Conservation (phyloP, 305 asterid species). For the Rubia tinctorum region DNA sequence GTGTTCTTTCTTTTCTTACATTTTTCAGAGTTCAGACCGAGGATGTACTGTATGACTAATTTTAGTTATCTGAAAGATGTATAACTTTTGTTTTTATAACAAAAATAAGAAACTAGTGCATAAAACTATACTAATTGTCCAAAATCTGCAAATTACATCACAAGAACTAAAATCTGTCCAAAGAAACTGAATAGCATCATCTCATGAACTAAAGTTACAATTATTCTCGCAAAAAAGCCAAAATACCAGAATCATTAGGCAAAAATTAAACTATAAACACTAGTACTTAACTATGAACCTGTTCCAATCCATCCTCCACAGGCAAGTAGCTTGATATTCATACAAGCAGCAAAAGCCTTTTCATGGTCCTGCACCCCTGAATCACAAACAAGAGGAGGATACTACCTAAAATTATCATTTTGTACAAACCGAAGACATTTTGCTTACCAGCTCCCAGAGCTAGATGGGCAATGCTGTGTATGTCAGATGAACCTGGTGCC, state of each 20-base stretch:
- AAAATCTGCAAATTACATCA: not conserved
- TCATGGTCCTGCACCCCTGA: not conserved
- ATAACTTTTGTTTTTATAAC: not conserved
- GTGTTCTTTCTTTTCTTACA: too few relatives aligned
- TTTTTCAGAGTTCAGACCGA: too few relatives aligned
- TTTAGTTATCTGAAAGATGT: not conserved
- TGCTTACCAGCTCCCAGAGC: not conserved
- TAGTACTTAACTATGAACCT: not conserved
- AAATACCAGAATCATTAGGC: not conserved
- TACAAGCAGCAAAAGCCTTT: not conserved
- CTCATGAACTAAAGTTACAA: not conserved
- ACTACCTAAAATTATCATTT: not conserved
- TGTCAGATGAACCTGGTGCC: not conserved
- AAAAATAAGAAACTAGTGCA: not conserved
- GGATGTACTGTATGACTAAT: not conserved
- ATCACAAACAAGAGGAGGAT: too few relatives aligned
- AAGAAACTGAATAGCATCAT: not conserved
- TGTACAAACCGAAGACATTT: not conserved
- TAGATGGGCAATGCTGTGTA: not conserved
- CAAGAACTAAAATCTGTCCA: not conserved
- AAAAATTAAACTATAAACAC: not conserved
- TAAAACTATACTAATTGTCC: not conserved
- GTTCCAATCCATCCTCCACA: not conserved
- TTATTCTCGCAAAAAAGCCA: not conserved
- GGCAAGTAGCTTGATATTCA: not conserved